Evolutionary conservation across 352 stramenopile genomes (phyloP).

Genomic region (Phytophthora macrochlamydospora): DNA sequence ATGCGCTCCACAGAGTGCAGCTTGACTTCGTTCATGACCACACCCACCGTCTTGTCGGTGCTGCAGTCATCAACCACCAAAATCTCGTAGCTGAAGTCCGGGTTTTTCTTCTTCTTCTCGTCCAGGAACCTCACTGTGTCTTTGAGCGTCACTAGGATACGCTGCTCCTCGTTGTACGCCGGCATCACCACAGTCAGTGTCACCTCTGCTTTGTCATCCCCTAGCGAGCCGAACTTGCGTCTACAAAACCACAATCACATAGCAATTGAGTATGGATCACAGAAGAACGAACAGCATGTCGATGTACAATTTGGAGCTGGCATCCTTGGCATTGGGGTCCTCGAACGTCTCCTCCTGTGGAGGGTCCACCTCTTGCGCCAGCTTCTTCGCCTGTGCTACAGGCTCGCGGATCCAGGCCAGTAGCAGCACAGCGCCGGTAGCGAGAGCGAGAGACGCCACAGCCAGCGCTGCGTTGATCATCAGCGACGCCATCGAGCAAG

Average conservation of each 20-base stretch:
- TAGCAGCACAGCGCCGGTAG: conserved; percentile 36
- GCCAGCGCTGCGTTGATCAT: conserved; percentile 25
- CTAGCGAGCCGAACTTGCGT: conserved; percentile 60
- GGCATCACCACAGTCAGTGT: conserved; percentile 93
- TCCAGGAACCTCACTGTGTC: conserved; percentile 90
- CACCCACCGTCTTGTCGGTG: conserved; percentile 75
- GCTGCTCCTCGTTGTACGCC: conserved; percentile 95
- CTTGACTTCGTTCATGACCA: conserved; percentile 65
- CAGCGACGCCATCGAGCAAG: background rate
- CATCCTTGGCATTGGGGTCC: conserved; percentile 49
- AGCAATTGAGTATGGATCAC: background rate
- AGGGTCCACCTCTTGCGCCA: conserved; percentile 53
- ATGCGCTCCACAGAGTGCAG: conserved; percentile 57
- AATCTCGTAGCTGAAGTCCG: conserved; percentile 80
- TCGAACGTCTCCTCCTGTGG: conserved; percentile 60
- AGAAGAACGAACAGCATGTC: background rate
- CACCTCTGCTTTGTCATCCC: conserved; percentile 53
- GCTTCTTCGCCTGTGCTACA: conserved; percentile 56
- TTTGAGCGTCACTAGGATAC: conserved; percentile 92
- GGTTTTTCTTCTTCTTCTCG: conserved; percentile 50
- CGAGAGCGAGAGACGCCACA: conserved; percentile 25
- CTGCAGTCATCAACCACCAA: conserved; percentile 95
- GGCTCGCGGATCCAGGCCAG: conserved; percentile 65
- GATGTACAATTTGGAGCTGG: conserved; percentile 42
- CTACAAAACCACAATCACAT: conserved; percentile 25